phyloP scores from a whole-genome alignment of 108 stramenopile species.

The Cyclotella sp. region DNA sequence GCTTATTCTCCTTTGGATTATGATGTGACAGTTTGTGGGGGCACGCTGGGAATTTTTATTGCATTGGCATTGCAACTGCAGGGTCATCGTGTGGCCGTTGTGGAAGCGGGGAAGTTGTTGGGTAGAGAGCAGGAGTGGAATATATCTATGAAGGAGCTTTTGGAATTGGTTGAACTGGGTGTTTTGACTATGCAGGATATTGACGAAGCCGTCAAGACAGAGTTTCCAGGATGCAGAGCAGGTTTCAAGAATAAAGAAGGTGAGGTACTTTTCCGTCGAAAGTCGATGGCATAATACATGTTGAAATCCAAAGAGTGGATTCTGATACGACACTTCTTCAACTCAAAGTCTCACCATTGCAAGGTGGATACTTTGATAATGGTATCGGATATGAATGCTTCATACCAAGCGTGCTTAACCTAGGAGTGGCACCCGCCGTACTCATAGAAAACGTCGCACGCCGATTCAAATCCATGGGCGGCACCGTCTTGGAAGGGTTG shows the following conservation, averaged over 20 bases:
- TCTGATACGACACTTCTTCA: not conserved
- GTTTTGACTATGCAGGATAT: constrained; percentile 83
- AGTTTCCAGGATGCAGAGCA: constrained; percentile 78
- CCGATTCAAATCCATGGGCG: constrained; percentile 64
- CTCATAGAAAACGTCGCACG: constrained; percentile 67
- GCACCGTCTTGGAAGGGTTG: constrained; percentile 65
- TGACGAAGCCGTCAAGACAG: constrained; percentile 74
- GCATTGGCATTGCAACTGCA: constrained; percentile 81
- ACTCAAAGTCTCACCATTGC: constrained; percentile 58
- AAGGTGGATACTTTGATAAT: constrained; percentile 82
- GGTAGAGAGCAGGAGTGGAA: constrained; percentile 97
- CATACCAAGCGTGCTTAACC: constrained; percentile 80
- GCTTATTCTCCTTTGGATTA: constrained; percentile 59
- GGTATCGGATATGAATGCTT: constrained; percentile 76
- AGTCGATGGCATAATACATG: not conserved
- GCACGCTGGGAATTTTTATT: constrained; percentile 92
- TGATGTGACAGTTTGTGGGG: constrained; percentile 91
- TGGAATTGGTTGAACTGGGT: constrained; percentile 78
- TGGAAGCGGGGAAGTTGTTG: constrained; percentile 83
- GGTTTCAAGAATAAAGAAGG: constrained; percentile 39
- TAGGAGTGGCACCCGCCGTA: constrained; percentile 73
- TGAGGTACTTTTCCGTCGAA: constrained; percentile 6
- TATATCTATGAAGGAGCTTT: constrained; percentile 85
- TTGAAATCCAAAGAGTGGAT: not conserved
- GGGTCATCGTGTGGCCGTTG: constrained; percentile 76